Base-by-base conservation (phyloP, 2,329 filamentous ascomycete species). In the Penicillium sp. region DNA sequence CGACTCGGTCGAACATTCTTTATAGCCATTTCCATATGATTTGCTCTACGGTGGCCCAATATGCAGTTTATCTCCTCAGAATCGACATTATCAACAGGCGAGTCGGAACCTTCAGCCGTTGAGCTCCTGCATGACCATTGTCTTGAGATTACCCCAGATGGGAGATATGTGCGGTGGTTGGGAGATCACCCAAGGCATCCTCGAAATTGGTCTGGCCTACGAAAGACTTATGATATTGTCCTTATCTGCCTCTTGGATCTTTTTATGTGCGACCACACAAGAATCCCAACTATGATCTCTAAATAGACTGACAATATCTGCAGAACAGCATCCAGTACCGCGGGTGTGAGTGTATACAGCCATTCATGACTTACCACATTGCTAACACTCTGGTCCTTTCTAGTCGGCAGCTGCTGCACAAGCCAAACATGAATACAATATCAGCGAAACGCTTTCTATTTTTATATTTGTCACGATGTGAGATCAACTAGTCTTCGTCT, bases 281-380 rank as follows among this genome's bases (percentile, higher is more conserved):
- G 18, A 12, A 25, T 18, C 10, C n/a, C 13, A 16, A 9, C 5
- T 3, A 6, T 12, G 1, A 13, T 7, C 21, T 31, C 5, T 9
- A 23, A 6, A 29, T 10, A 12, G 2, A 45, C 60, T 64, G 51
- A 68, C 45, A 21, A 39, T 44, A 12, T 16, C 37, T 52, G 39
- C 34, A 73, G 70, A 50, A 73, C 70, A 40, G 68, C 69, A 25
- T 63, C 68, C 37, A 73, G 70, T 53, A 72, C 70, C 7, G 67
- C 69, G 32, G 70, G 70, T 37, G 69, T 72, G 56, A 52, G 69
- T 68, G 13, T 15, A 25, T 34, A 46, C 7, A 15, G 18, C 21
- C 6, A 37, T 2, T 4, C 5, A 23, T 23, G 23, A 23, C 23
- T 23, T 23, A 23, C 23, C 23, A 23, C 23, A 23, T 23, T 23